A percentile compares a stretch with the other conserved stretches of the same genome.
Evolutionary conservation across 768 basidiomycete genomes (phyloP).

Genomic region (Suillus alpinus): DNA sequence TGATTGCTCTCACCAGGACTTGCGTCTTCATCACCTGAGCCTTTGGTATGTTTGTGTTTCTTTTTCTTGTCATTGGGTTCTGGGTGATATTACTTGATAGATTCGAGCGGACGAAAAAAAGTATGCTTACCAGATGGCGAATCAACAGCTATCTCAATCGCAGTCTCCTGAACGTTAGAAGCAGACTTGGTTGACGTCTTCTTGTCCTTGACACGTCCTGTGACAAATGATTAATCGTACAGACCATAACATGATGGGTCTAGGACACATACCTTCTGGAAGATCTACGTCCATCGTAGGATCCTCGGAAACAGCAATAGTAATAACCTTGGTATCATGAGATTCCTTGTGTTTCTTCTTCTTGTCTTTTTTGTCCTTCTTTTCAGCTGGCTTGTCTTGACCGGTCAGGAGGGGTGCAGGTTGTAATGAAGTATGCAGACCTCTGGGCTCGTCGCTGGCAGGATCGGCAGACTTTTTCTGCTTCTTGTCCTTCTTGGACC

Average conservation of each 20-base stretch:
- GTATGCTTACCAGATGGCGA: conserved; percentile 1
- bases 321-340: conserved; percentile 26
- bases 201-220: conserved; percentile 15
- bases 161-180: neutral
- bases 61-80: conserved; percentile 13
- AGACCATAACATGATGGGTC: conserved; percentile 6
- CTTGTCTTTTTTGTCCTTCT: conserved; percentile 40
- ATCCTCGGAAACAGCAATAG: conserved; percentile 17
- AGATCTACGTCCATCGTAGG: conserved; percentile 11
- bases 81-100: neutral
- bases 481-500: conserved; percentile 27
- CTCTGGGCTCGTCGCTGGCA: conserved; percentile 18
- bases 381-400: conserved; percentile 15
- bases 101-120: neutral
- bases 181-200: conserved; percentile 1
- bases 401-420: conserved; percentile 7
- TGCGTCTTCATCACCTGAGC: neutral
- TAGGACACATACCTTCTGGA: conserved; percentile 10
- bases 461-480: conserved; percentile 13
- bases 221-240: conserved; percentile 1
- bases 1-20: neutral
- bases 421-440: conserved; percentile 12
- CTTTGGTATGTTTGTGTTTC: conserved; percentile 6
- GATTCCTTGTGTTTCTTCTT: conserved; percentile 41
- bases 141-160: neutral